Evolutionary conservation across 139 green algal genomes (phyloP).

Genomic region (Nannochloris sp.): DNA sequence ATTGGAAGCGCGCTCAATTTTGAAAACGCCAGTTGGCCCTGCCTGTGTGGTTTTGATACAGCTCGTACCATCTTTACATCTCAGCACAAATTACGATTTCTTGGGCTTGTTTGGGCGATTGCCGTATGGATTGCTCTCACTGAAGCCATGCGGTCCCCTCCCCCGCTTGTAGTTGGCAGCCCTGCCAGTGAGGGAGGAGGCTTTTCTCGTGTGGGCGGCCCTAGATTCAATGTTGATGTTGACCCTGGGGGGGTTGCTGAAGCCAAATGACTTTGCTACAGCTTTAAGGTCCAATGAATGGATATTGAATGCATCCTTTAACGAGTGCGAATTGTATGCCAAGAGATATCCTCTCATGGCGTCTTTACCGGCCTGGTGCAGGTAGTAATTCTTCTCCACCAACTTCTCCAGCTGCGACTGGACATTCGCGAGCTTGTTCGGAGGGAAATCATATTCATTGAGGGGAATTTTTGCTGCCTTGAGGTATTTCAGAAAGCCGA

Average conservation of each 20-base stretch:
- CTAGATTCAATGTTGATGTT: slow-evolving; percentile 85
- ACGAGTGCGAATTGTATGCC: slow-evolving; percentile 90
- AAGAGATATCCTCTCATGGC: slow-evolving; percentile 83
- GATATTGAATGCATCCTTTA: slow-evolving; percentile 98
- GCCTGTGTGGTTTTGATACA: too few species aligned
- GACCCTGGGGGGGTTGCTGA: slow-evolving; percentile 76
- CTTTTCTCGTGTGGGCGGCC: slow-evolving; percentile 56
- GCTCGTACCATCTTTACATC: too few species aligned
- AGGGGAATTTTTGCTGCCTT: slow-evolving; percentile 69
- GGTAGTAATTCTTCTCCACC: slow-evolving; percentile 99
- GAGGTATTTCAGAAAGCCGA: slow-evolving; percentile 87
- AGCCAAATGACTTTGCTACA: slow-evolving; percentile 89
- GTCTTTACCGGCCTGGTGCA: slow-evolving; percentile 77
- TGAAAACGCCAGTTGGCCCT: too few species aligned
- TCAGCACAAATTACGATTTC: too few species aligned
- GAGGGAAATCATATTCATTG: slow-evolving; percentile 97
- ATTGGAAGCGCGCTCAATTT: too few species aligned
- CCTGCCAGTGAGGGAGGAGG: slow-evolving; percentile 16
- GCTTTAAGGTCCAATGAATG: slow-evolving; percentile 83
- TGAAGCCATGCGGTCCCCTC: slow-evolving; percentile 71
- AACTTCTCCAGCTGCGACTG: slow-evolving; percentile 94
- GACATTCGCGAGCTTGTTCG: slow-evolving; percentile 91
- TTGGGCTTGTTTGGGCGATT: slow-evolving; percentile 18
- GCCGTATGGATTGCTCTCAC: slow-evolving; percentile 79
- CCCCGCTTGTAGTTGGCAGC: slow-evolving; percentile 30